Percentiles rank a stretch among this genome's conserved stretches.
Evolutionary conservation across 2,329 filamentous ascomycete genomes (phyloP).

Genomic region (Phyllosticta capitalensis): DNA sequence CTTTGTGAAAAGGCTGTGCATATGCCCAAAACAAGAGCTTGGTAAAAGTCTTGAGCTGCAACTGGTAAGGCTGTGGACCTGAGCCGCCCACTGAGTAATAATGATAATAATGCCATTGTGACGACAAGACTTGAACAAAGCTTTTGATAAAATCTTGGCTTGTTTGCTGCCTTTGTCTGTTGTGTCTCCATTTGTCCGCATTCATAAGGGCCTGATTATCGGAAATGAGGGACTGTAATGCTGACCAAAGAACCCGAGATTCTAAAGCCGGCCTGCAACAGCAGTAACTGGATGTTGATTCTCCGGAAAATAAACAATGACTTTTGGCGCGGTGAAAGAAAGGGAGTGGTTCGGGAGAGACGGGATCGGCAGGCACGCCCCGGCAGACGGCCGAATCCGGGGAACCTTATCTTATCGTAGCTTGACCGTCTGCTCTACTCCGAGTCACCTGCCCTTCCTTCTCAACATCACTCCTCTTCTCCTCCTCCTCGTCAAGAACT

Average conservation of each 20-base stretch:
- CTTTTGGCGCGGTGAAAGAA: background rate
- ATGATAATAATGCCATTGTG: background rate
- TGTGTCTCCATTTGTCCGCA: too few relatives aligned
- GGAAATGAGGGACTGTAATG: background rate
- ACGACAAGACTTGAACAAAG: background rate
- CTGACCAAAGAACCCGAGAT: too few relatives aligned
- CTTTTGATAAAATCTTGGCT: background rate
- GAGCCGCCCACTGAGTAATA: background rate
- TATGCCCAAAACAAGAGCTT: too few relatives aligned
- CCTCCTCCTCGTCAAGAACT: background rate
- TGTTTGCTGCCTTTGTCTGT: background rate
- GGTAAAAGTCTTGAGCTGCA: too few relatives aligned
- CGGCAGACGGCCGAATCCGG: background rate
- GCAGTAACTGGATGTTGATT: too few relatives aligned
- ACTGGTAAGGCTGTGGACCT: background rate
- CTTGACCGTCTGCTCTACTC: background rate
- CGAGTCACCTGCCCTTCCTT: background rate
- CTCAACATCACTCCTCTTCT: background rate
- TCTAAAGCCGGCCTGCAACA: too few relatives aligned
- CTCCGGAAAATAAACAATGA: too few relatives aligned
- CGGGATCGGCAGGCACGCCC: background rate
- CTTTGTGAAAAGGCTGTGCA: too few relatives aligned
- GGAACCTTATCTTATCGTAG: background rate
- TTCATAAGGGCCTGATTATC: background rate
- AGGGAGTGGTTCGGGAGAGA: background rate